A percentile compares a stretch with the other conserved stretches of the same genome.
These are phyloP conservation scores for Pyricularia pennisetigena DNA, from an alignment of 2,329 filamentous ascomycete genomes.

Conservation along the genomic window DNA sequence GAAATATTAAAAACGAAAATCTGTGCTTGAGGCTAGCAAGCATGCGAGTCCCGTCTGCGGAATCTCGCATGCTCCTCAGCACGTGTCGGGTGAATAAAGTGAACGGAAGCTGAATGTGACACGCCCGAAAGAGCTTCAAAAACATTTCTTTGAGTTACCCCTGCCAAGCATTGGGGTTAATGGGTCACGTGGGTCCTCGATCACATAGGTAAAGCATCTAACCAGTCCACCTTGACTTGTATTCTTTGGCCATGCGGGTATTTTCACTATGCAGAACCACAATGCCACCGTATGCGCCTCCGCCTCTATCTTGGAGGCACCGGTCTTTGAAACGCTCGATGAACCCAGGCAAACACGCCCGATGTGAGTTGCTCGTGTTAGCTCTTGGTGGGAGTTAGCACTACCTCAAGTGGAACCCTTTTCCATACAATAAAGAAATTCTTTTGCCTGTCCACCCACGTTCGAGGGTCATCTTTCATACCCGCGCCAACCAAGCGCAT, in stretches of 20 bases:
- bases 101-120: not conserved
- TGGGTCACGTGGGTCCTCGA: not conserved
- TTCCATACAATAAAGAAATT: not conserved
- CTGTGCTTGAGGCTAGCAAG: not conserved
- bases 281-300: no score
- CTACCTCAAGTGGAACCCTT: not conserved
- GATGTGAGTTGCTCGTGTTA: not conserved
- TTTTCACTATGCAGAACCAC: no score
- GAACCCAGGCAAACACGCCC: no score
- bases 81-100: not conserved
- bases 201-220: no score
- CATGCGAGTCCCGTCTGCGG: not conserved
- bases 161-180: not conserved
- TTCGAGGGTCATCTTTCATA: not conserved
- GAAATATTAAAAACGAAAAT: no score
- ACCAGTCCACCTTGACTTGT: no score
- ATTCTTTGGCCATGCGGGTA: no score
- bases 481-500: not conserved
- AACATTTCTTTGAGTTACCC: not conserved
- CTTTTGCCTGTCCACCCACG: not conserved
- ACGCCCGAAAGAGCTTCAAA: not conserved
- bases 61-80: not conserved
- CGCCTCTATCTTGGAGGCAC: no score
- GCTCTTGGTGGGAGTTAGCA: not conserved
- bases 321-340: no score